These are phyloP conservation scores for Paramarasmius palmivorus DNA, from an alignment of 1,284 basidiomycete genomes.

Conservation along the genomic window DNA sequence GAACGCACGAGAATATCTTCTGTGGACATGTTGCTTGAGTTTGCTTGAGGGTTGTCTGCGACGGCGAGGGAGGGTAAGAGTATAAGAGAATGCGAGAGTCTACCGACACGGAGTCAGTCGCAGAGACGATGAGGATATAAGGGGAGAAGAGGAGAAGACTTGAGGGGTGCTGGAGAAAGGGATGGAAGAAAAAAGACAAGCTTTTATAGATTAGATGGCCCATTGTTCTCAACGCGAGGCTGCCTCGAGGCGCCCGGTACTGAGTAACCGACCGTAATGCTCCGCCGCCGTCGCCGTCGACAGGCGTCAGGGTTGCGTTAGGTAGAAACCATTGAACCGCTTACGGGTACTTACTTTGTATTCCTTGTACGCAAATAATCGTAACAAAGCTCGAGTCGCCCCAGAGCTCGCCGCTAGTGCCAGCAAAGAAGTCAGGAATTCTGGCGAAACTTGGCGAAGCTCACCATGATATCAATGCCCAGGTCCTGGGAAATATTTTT, in stretches of 20 bases:
- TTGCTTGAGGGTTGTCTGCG: too few relatives aligned
- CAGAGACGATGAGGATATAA: slow-evolving; percentile 12
- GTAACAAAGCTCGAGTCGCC: too few relatives aligned
- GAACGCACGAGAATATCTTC: slow-evolving; percentile 36
- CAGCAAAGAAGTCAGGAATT: too few relatives aligned
- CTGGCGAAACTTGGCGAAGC: too few relatives aligned
- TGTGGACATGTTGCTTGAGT: slow-evolving; percentile 6
- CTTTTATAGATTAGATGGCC: slow-evolving; percentile 51
- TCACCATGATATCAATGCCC: too few relatives aligned
- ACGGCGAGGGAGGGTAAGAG: neutral
- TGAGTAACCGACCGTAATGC: slow-evolving; percentile 16
- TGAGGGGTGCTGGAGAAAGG: slow-evolving; percentile 23
- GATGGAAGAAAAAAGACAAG: slow-evolving; percentile 21
- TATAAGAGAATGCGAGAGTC: neutral
- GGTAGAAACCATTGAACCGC: too few relatives aligned
- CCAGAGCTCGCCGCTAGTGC: neutral
- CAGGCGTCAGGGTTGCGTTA: neutral
- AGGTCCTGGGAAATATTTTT: too few relatives aligned
- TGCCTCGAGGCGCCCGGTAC: slow-evolving; percentile 41
- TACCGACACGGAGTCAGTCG: neutral
- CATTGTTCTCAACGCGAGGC: slow-evolving; percentile 33
- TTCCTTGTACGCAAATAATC: too few relatives aligned
- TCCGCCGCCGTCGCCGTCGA: slow-evolving; percentile 14
- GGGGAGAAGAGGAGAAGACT: slow-evolving; percentile 13
- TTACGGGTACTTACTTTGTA: too few relatives aligned